phyloP scores from a whole-genome alignment of 2,329 filamentous ascomycete genomes.

The Lasiodiplodia hormozganensis region DNA sequence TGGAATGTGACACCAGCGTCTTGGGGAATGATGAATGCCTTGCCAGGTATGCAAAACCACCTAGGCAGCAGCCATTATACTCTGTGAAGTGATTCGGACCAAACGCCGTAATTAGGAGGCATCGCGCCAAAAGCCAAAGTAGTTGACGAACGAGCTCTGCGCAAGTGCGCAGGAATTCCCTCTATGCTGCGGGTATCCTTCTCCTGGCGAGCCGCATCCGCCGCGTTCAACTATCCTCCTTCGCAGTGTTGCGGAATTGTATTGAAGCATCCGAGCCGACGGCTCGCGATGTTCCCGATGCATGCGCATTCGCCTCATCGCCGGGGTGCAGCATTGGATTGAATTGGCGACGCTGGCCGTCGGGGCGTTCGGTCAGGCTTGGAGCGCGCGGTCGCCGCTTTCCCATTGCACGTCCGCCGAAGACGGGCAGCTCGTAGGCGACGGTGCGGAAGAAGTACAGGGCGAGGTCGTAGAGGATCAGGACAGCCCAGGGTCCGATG shows the following conservation, averaged over 20 bases:
- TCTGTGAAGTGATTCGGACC: not conserved
- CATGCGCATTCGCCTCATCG: not conserved
- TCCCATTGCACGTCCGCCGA: constrained; percentile 68
- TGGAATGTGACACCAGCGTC: not conserved
- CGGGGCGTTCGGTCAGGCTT: constrained; percentile 64
- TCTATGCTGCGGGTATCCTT: constrained; percentile 7
- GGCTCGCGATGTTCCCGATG: constrained; percentile 15
- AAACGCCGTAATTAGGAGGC: not conserved
- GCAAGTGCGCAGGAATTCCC: constrained; percentile 2
- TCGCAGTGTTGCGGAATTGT: constrained; percentile 2
- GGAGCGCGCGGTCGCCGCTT: constrained; percentile 66
- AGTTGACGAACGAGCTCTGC: not conserved
- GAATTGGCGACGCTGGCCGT: constrained; percentile 55
- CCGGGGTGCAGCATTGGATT: constrained; percentile 37
- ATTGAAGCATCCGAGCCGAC: not conserved
- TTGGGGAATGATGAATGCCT: not conserved
- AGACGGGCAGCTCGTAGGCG: constrained; percentile 64
- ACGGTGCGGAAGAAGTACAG: constrained; percentile 67
- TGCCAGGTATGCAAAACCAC: not conserved
- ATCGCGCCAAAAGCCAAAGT: not conserved
- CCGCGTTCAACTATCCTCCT: constrained; percentile 3
- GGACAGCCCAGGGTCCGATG: constrained; percentile 67
- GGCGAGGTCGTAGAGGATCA: constrained; percentile 69
- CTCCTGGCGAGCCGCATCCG: not conserved
- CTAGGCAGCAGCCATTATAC: constrained; percentile 5